Evolutionary conservation across 2,329 filamentous ascomycete genomes (phyloP).

Genomic region (Ophiostoma piceae): DNA sequence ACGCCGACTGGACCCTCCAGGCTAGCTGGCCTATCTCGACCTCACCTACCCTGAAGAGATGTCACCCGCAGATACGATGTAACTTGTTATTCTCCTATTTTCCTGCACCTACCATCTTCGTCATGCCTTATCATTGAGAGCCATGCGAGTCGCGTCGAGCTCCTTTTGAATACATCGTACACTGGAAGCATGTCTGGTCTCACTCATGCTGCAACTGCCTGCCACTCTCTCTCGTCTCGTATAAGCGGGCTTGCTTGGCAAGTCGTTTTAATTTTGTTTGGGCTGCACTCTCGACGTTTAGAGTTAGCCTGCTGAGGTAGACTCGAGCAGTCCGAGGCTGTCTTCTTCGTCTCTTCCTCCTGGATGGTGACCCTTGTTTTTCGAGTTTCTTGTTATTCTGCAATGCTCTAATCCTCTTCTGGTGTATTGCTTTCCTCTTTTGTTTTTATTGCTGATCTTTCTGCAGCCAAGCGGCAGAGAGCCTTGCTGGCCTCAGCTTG

Average conservation of each 20-base stretch:
- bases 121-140: not conserved
- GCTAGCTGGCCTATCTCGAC: not conserved
- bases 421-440: not conserved
- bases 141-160: not conserved
- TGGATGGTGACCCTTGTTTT: not conserved
- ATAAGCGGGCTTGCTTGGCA: conserved; percentile 9
- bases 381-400: not conserved
- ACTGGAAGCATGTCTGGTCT: not conserved
- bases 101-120: not conserved
- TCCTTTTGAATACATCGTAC: not conserved
- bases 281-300: not conserved
- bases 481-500: not conserved
- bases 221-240: not conserved
- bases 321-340: not conserved
- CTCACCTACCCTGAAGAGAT: not conserved
- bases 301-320: not conserved
- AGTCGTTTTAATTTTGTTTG: not conserved
- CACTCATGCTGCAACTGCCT: not conserved
- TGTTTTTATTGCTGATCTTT: not conserved
- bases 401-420: not conserved
- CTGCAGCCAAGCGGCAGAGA: not conserved
- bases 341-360: not conserved
- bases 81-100: conserved; percentile 8
- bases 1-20: not conserved
- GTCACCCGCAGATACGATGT: not conserved